phyloP scores from a whole-genome alignment of 805 yeast species.

The Candida maesae region DNA sequence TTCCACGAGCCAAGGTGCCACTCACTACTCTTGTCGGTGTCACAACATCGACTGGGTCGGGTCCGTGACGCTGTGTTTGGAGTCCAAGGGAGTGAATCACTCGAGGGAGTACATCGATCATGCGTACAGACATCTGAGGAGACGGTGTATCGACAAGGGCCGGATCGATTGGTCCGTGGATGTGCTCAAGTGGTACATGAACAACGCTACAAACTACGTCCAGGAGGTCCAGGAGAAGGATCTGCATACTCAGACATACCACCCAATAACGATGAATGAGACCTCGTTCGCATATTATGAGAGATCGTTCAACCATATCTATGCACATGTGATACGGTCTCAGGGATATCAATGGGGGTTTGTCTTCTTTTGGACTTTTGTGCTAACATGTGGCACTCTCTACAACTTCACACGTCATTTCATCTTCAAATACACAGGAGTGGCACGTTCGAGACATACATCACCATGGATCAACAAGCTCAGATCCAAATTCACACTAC shows the following conservation, averaged over 20 bases:
- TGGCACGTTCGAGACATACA: constrained; percentile 16
- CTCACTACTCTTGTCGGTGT: constrained; percentile 38
- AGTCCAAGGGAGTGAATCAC: constrained; percentile 27
- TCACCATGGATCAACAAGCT: constrained; percentile 16
- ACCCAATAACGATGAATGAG: constrained; percentile 33
- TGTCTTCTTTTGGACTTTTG: constrained; percentile 37
- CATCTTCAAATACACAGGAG: constrained; percentile 25
- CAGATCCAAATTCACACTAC: constrained; percentile 26
- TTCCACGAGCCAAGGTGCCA: constrained; percentile 31
- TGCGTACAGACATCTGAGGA: constrained; percentile 36
- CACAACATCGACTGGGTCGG: constrained; percentile 41
- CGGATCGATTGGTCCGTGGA: constrained; percentile 31
- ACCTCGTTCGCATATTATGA: constrained; percentile 32
- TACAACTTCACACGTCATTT: constrained; percentile 27
- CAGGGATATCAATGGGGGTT: constrained; percentile 46
- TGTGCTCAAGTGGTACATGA: constrained; percentile 31
- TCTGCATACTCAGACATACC: constrained; percentile 21
- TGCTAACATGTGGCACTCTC: constrained; percentile 31
- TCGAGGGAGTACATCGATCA: constrained; percentile 31
- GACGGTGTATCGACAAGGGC: constrained; percentile 35
- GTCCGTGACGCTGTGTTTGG: constrained; percentile 40
- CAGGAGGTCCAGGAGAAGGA: constrained; percentile 29
- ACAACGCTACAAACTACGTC: constrained; percentile 34
- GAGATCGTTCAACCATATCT: constrained; percentile 34
- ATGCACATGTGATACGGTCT: constrained; percentile 35